phyloP scores from a whole-genome alignment of 116 monocot genomes.

The Zostera marina region DNA sequence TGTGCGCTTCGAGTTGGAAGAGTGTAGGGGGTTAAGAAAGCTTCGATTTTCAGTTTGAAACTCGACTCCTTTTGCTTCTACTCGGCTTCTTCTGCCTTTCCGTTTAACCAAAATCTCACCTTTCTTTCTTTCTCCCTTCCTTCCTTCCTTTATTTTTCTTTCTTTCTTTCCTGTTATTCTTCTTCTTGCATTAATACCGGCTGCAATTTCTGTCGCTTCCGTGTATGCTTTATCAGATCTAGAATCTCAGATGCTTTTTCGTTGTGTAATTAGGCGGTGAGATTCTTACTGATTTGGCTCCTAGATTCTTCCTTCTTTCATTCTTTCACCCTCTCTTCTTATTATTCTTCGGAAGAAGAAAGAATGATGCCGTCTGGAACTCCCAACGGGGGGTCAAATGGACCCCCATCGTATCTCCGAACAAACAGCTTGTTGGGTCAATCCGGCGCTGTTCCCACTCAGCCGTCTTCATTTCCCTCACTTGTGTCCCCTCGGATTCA shows the following conservation, averaged over 20 bases:
- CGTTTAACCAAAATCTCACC: not conserved
- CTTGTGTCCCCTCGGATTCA: constrained; percentile 43
- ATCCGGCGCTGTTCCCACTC: constrained; percentile 11
- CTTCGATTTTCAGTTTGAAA: not conserved
- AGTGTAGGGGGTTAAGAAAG: not conserved
- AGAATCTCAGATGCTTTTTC: no score
- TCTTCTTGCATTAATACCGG: no score
- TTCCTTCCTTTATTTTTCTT: no score
- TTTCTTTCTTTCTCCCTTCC: not conserved
- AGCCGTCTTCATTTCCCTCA: constrained; percentile 13
- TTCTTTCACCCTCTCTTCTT: not conserved
- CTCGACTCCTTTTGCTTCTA: not conserved
- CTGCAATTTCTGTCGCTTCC: no score
- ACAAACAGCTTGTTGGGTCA: constrained; percentile 10
- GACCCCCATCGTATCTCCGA: constrained; percentile 21
- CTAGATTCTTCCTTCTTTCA: constrained; percentile 6
- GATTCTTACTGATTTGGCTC: constrained; percentile 5
- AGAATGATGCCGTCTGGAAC: constrained; percentile 73
- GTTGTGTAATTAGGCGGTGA: not conserved
- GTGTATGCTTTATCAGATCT: no score
- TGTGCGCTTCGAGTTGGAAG: not conserved
- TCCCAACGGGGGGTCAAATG: constrained; percentile 37
- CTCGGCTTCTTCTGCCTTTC: not conserved
- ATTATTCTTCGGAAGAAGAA: not conserved
- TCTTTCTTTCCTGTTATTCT: no score